These are phyloP conservation scores for Mycosarcoma mackinlayi DNA, from an alignment of 1,284 basidiomycete species.

Conservation along the genomic window DNA sequence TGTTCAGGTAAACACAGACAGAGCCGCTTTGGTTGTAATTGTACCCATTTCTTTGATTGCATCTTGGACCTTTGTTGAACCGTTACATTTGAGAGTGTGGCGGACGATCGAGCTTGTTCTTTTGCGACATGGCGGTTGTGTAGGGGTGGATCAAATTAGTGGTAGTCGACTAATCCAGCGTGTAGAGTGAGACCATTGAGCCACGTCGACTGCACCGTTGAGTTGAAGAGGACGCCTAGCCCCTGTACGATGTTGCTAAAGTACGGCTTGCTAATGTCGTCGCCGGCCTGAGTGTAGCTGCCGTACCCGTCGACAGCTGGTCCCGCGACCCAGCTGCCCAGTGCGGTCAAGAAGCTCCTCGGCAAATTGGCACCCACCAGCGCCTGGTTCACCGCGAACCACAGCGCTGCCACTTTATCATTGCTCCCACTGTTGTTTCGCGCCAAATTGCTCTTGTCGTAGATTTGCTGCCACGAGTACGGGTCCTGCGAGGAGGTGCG, in stretches of 20 bases:
- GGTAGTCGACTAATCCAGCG: constrained; percentile 63
- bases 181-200: constrained; percentile 47
- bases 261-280: constrained; percentile 61
- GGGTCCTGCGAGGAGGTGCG: constrained; percentile 60
- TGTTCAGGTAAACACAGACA: constrained; percentile 38
- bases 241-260: constrained; percentile 52
- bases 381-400: constrained; percentile 10
- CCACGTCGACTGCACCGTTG: constrained; percentile 37
- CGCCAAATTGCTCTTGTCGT: constrained; percentile 22
- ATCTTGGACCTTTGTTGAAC: background rate
- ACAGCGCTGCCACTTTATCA: background rate
- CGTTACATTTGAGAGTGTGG: no score
- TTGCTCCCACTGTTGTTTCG: background rate
- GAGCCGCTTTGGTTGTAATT: constrained; percentile 17
- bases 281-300: constrained; percentile 52
- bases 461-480: constrained; percentile 51
- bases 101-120: no score
- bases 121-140: no score
- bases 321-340: constrained; percentile 67
- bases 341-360: constrained; percentile 39
- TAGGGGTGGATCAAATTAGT: no score
- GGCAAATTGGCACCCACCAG: constrained; percentile 26
- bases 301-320: constrained; percentile 53
- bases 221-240: constrained; percentile 53
- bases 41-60: constrained; percentile 6